Percentiles rank a stretch among this genome's conserved stretches.
phyloP scores from a whole-genome alignment of 352 stramenopile species.

The Pythium guiyangense region DNA sequence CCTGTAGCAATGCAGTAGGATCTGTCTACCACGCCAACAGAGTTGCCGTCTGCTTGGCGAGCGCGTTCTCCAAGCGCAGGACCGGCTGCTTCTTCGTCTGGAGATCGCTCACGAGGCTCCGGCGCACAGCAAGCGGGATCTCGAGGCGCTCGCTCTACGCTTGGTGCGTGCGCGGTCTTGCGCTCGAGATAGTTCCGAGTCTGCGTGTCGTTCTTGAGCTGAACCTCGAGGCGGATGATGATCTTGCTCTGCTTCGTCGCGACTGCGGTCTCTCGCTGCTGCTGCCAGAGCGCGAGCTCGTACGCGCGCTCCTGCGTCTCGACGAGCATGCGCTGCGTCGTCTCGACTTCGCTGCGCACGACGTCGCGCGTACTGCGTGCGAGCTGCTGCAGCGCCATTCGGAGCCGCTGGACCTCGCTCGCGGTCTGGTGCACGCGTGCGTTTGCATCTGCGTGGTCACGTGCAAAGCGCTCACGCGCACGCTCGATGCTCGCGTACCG shows the following conservation, averaged over 20 bases:
- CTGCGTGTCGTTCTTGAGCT: too few species aligned
- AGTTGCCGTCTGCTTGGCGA: too few species aligned
- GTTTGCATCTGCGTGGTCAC: slow-evolving; percentile 18
- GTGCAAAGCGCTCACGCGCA: too few species aligned
- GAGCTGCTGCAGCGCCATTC: slow-evolving; percentile 11
- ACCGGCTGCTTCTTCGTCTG: slow-evolving; percentile 47
- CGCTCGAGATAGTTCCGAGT: slow-evolving; percentile 40
- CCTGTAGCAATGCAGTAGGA: too few species aligned
- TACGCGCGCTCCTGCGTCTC: slow-evolving; percentile 32
- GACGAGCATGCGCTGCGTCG: slow-evolving; percentile 23
- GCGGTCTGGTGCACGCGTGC: slow-evolving; percentile 13
- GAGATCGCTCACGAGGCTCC: slow-evolving; percentile 47
- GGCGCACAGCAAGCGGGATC: slow-evolving; percentile 51
- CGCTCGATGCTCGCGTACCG: too few species aligned
- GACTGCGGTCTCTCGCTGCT: slow-evolving; percentile 37
- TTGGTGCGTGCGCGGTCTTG: slow-evolving; percentile 27
- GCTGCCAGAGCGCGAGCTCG: slow-evolving; percentile 43
- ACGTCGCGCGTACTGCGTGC: slow-evolving; percentile 12
- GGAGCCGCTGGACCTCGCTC: slow-evolving; percentile 13
- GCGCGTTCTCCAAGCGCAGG: slow-evolving; percentile 26
- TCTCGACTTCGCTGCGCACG: slow-evolving; percentile 23
- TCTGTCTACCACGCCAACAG: too few species aligned
- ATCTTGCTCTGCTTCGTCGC: slow-evolving; percentile 44
- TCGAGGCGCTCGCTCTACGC: slow-evolving; percentile 59
- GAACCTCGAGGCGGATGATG: too few species aligned